Evolutionary conservation across 2,329 filamentous ascomycete genomes (phyloP), one percentile per base, ranked within the genome.

Genomic region (Pseudocercospora ulei): DNA sequence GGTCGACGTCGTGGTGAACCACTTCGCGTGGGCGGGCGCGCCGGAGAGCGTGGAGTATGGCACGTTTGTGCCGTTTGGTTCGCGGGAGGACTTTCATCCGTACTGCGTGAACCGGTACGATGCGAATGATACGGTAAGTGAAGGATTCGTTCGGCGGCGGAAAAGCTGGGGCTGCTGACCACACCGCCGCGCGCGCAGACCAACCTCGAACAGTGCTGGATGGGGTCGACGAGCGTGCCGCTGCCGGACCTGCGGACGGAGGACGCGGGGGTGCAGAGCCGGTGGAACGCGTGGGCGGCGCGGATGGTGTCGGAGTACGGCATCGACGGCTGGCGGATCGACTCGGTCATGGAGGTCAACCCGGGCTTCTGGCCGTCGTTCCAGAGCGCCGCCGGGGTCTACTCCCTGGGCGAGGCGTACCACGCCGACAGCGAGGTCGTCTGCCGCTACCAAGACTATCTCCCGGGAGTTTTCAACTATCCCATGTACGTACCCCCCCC

Each of bases 241-340:
- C 69, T 82, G 1, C 75, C 77, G 0, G 78, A 82, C 47, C 56
- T 82, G 7, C 62, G 73, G 39, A 82, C 78, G 0, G 66, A 71
- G 26, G 62, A 65, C 18, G 37, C 60, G 0, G 56, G 58, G 1
- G 70, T 81, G 6, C 64, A 67, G 16, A 55, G 56, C 9, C 60
- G 72, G 2, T 73, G 72, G 55, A 63, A 73, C 38, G 57, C 62
- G n/a, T 82, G 78, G 79, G 65, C 82, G 49, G 56, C 55, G 11
- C 62, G 62, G 26, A 62, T 81, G 0, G 70, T 81, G 1, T 55
- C 64, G 2, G 72, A 75, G 46, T 82, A 79, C 53, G 65, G 64
- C 11, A 75, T 80, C 62, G 70, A 73, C 50, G 70, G 69, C 1
- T 50, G 72, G n/a, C 66, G 69, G 34, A 56, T 72, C 17, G 69